Evolutionary conservation across 2,329 filamentous ascomycete species (phyloP).

Genomic region (Colletotrichum filicis): DNA sequence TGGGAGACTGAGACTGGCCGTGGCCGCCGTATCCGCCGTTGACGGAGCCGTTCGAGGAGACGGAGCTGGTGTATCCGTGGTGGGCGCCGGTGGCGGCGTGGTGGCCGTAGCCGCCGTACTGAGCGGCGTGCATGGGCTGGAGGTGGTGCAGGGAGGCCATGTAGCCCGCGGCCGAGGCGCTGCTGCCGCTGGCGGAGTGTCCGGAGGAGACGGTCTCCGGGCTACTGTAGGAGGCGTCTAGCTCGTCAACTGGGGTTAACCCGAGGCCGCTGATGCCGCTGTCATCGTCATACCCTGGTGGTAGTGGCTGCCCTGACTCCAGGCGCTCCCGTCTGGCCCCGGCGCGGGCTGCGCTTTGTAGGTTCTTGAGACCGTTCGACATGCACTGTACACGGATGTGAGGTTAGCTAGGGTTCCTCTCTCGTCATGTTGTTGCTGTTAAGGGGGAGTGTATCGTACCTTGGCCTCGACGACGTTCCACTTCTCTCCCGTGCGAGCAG

Average conservation of each 20-base stretch:
- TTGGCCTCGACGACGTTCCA: slow-evolving; percentile 77
- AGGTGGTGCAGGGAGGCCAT: slow-evolving; percentile 42
- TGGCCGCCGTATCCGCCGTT: slow-evolving; percentile 44
- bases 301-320: slow-evolving; percentile 56
- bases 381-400: slow-evolving; percentile 70
- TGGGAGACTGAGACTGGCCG: slow-evolving; percentile 39
- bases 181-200: slow-evolving; percentile 53
- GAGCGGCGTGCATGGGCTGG: slow-evolving; percentile 37
- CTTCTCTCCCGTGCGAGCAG: slow-evolving; percentile 81
- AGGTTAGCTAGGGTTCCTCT: slow-evolving; percentile 26
- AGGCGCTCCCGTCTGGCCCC: slow-evolving; percentile 73
- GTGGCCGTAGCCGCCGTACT: slow-evolving; percentile 43
- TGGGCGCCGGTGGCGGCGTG: slow-evolving; percentile 20
- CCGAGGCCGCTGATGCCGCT: slow-evolving; percentile 74
- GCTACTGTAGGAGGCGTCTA: slow-evolving; percentile 67
- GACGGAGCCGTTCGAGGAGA: slow-evolving; percentile 57
- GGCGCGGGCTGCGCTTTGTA: slow-evolving; percentile 76
- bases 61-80: slow-evolving; percentile 65
- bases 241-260: slow-evolving; percentile 68
- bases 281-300: slow-evolving; percentile 72
- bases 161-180: slow-evolving; percentile 43
- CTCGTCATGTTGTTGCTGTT: neutral
- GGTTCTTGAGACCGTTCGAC: slow-evolving; percentile 84
- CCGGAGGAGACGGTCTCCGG: slow-evolving; percentile 60
- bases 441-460: slow-evolving; percentile 50